phyloP scores from a whole-genome alignment of 192 early-diverging fungal species.

The Coemansia sp. region DNA sequence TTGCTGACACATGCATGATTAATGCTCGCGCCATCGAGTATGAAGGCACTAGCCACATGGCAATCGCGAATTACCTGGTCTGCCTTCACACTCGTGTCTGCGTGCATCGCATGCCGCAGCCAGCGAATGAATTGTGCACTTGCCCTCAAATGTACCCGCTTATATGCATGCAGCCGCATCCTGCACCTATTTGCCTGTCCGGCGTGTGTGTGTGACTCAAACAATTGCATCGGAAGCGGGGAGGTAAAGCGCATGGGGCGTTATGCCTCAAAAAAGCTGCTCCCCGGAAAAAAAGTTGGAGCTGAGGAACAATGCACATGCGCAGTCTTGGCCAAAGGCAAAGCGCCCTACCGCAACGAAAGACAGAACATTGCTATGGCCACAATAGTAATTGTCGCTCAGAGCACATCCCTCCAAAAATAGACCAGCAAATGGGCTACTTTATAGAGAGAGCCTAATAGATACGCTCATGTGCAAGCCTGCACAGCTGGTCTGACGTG shows the following conservation, averaged over 20 bases:
- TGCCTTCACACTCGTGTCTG: constrained; percentile 13
- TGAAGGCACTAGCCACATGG: constrained; percentile 20
- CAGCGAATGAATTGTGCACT: constrained; percentile 4
- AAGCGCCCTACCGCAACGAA: neutral
- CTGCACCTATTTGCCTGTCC: constrained; percentile 1
- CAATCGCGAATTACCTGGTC: constrained; percentile 13
- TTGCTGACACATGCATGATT: constrained; percentile 14
- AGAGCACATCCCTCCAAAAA: neutral
- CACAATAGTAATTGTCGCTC: neutral
- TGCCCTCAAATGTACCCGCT: neutral
- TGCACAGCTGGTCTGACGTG: neutral
- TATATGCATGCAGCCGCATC: neutral
- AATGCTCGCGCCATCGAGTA: neutral
- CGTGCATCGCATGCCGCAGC: neutral
- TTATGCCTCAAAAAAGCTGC: neutral
- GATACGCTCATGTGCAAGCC: neutral
- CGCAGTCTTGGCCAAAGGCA: neutral
- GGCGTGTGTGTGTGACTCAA: neutral
- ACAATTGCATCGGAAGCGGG: neutral
- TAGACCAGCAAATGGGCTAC: neutral
- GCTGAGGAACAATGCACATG: neutral
- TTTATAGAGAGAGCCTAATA: neutral
- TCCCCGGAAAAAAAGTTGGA: constrained; percentile 1
- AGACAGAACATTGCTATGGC: neutral
- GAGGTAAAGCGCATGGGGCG: neutral